Evolutionary conservation across 1,284 basidiomycete species (phyloP).

Genomic region (Schizophyllum commune): DNA sequence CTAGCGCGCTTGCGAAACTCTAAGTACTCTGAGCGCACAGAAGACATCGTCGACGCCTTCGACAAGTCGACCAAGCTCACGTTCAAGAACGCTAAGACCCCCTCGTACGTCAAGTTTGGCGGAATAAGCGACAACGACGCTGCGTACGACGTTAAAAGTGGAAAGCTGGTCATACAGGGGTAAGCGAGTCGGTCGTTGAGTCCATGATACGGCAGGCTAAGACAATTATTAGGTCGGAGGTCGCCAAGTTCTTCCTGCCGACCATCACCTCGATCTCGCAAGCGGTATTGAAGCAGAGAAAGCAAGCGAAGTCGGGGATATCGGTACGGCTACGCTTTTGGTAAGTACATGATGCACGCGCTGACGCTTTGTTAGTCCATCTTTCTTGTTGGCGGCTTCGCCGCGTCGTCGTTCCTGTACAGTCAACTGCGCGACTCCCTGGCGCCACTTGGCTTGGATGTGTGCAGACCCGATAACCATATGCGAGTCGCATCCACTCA

Average conservation of each 20-base stretch:
- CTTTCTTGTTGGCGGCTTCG: slow-evolving; percentile 39
- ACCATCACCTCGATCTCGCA: background rate
- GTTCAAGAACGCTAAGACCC: background rate
- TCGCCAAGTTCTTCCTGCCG: background rate
- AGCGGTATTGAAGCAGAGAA: background rate
- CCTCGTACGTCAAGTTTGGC: background rate
- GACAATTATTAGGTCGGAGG: background rate
- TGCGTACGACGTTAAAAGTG: background rate
- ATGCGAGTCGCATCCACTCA: slow-evolving; percentile 13
- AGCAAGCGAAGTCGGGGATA: background rate
- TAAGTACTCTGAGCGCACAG: background rate
- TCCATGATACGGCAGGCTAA: background rate
- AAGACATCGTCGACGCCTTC: background rate
- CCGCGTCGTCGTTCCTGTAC: slow-evolving; percentile 31
- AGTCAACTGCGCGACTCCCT: slow-evolving; percentile 26
- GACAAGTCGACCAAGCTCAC: background rate
- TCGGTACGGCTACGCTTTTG: background rate
- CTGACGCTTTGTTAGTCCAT: slow-evolving; percentile 20
- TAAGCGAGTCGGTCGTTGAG: background rate
- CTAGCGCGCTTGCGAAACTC: background rate
- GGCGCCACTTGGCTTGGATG: slow-evolving; percentile 17
- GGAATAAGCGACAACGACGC: background rate
- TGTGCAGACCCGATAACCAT: slow-evolving; percentile 33
- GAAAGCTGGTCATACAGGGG: background rate
- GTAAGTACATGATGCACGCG: background rate